Conservation (phyloP, 2,329 filamentous ascomycete species). For the Paraphoma sp. region DNA sequence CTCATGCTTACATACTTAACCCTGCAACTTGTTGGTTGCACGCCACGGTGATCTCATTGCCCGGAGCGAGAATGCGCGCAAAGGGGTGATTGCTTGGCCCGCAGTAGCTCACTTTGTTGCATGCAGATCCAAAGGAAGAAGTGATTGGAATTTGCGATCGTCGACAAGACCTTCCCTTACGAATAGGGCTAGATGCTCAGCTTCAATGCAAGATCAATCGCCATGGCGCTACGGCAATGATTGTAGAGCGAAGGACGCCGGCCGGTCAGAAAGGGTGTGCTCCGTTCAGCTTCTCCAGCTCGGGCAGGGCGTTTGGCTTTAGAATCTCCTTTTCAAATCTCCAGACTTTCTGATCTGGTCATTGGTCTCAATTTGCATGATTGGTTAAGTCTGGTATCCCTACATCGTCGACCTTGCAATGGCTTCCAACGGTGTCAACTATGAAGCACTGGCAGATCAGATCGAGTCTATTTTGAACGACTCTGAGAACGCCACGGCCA, state of each 20-base stretch:
- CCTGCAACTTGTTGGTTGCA: conserved; percentile 2
- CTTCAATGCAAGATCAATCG: not conserved
- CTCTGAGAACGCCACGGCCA: not conserved
- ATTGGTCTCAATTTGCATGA: too few species aligned
- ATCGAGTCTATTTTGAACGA: conserved; percentile 5
- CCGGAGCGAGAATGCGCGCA: too few species aligned
- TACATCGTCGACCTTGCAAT: too few species aligned
- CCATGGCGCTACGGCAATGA: not conserved
- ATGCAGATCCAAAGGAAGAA: not conserved
- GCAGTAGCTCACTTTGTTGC: not conserved
- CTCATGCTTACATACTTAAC: not conserved
- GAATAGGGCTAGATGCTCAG: not conserved
- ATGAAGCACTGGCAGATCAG: conserved; percentile 10
- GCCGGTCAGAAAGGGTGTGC: not conserved
- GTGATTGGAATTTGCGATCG: too few species aligned
- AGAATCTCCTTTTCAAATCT: not conserved
- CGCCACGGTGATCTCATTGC: too few species aligned
- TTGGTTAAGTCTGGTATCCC: too few species aligned
- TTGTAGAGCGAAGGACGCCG: not conserved
- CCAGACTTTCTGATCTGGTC: too few species aligned
- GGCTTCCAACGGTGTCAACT: too few species aligned
- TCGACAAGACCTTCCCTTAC: not conserved
- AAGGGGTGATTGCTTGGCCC: not conserved
- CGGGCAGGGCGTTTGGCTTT: not conserved
- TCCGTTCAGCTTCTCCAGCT: not conserved